These are phyloP conservation scores for Rhodocollybia butyracea DNA, from an alignment of 768 basidiomycete species.

Conservation along the genomic window DNA sequence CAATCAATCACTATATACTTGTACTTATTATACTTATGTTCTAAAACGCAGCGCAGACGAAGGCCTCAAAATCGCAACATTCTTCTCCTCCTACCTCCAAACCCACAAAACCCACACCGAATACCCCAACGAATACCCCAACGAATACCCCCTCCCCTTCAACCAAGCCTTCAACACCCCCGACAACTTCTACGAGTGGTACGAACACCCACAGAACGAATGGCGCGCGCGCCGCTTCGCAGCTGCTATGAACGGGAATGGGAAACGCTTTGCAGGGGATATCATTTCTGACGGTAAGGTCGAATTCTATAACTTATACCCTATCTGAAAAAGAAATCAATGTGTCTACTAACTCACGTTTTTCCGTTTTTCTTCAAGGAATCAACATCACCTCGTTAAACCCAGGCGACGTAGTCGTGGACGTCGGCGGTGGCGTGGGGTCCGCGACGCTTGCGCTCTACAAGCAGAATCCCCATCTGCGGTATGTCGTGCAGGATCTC, in stretches of 20 bases:
- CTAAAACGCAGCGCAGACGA: slow-evolving; percentile 21
- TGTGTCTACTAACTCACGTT: too few species aligned
- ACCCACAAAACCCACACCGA: too few species aligned
- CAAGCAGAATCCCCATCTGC: slow-evolving; percentile 26
- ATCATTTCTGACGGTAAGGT: not conserved
- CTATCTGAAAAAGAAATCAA: too few species aligned
- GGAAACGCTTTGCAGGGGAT: not conserved
- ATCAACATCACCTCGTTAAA: slow-evolving; percentile 16
- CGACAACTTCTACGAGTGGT: slow-evolving; percentile 27
- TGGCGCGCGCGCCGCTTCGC: slow-evolving; percentile 23
- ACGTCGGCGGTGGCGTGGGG: slow-evolving; percentile 35
- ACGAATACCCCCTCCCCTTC: slow-evolving; percentile 16
- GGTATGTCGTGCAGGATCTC: slow-evolving; percentile 35
- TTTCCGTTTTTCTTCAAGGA: slow-evolving; percentile 12
- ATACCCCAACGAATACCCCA: slow-evolving; percentile 7
- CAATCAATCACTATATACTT: too few species aligned
- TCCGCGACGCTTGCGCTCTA: slow-evolving; percentile 25
- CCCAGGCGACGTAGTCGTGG: slow-evolving; percentile 20
- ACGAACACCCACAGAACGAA: slow-evolving; percentile 27
- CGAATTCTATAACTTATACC: too few species aligned
- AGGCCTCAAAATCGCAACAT: slow-evolving; percentile 14
- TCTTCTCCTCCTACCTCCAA: too few species aligned
- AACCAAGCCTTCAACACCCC: slow-evolving; percentile 22
- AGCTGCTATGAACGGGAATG: slow-evolving; percentile 18
- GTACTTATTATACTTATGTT: too few species aligned